These are phyloP conservation scores for Fraxinus ornus DNA, from an alignment of 305 asterid genomes.

Conservation along the genomic window DNA sequence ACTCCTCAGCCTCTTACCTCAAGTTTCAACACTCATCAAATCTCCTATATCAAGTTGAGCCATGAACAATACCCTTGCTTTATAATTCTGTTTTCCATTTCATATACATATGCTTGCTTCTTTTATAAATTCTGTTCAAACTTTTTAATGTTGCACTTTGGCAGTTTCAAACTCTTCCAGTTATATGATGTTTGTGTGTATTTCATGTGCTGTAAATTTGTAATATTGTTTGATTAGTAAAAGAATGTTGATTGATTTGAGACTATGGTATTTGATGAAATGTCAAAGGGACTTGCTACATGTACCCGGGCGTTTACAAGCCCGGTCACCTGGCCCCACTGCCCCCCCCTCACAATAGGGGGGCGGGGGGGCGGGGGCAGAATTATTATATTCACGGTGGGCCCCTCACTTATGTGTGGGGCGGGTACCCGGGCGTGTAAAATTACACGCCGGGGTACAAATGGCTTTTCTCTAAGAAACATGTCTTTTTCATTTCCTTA, in stretches of 20 bases:
- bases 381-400: no score
- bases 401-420: no score
- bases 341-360: no score
- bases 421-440: no score
- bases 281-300: no score
- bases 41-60: not conserved
- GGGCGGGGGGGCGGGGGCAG: no score
- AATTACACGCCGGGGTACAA: no score
- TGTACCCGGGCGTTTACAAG: no score
- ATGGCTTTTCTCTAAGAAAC: no score
- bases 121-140: not conserved
- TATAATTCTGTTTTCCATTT: not conserved
- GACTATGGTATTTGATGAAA: slow-evolving; percentile 25
- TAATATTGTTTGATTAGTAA: slow-evolving; percentile 3
- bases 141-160: not conserved
- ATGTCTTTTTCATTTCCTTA: no score
- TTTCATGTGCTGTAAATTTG: not conserved
- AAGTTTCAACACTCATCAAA: not conserved
- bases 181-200: slow-evolving; percentile 7
- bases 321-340: no score
- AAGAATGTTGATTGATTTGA: slow-evolving; percentile 4
- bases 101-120: not conserved
- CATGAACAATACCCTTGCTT: not conserved
- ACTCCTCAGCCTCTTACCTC: not conserved
- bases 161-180: not conserved